phyloP scores from a whole-genome alignment of 495 filamentous ascomycete genomes.

The Podospora pseudocomata region DNA sequence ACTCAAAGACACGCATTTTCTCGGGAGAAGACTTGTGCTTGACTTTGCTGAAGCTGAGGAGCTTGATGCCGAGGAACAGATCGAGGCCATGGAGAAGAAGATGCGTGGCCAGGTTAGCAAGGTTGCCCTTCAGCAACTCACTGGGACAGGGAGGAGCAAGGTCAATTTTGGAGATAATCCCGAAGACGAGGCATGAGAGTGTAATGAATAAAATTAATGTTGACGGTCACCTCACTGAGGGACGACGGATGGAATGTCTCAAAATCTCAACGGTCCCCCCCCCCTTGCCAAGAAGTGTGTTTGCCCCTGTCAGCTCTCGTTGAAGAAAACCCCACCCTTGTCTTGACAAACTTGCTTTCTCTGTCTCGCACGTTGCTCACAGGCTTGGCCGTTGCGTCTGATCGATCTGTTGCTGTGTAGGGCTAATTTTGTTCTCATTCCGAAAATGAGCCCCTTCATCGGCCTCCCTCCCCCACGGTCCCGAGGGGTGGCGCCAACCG shows the following conservation, averaged over 20 bases:
- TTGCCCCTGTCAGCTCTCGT: slow-evolving; percentile 7
- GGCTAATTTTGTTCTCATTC: slow-evolving; percentile 31
- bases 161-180: slow-evolving; percentile 75
- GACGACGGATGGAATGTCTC: slow-evolving; percentile 7
- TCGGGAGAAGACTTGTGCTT: slow-evolving; percentile 82
- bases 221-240: neutral
- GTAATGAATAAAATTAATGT: slow-evolving; percentile 24
- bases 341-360: slow-evolving; percentile 18
- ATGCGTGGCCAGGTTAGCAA: slow-evolving; percentile 81
- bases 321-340: slow-evolving; percentile 20
- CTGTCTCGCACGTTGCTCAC: slow-evolving; percentile 10
- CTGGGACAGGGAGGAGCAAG: slow-evolving; percentile 76
- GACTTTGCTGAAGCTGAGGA: slow-evolving; percentile 84
- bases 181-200: slow-evolving; percentile 49
- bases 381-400: slow-evolving; percentile 13
- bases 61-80: slow-evolving; percentile 89
- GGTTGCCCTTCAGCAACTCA: slow-evolving; percentile 82
- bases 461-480: slow-evolving; percentile 6
- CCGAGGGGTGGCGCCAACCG: slow-evolving; percentile 14
- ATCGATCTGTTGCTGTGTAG: slow-evolving; percentile 20
- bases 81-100: slow-evolving; percentile 94
- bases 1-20: slow-evolving; percentile 86
- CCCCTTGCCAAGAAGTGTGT: slow-evolving; percentile 8
- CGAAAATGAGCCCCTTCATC: slow-evolving; percentile 16
- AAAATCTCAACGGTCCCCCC: slow-evolving; percentile 8